phyloP scores from a whole-genome alignment of 148 eudicot genomes.

The Heliamphora exappendiculata region DNA sequence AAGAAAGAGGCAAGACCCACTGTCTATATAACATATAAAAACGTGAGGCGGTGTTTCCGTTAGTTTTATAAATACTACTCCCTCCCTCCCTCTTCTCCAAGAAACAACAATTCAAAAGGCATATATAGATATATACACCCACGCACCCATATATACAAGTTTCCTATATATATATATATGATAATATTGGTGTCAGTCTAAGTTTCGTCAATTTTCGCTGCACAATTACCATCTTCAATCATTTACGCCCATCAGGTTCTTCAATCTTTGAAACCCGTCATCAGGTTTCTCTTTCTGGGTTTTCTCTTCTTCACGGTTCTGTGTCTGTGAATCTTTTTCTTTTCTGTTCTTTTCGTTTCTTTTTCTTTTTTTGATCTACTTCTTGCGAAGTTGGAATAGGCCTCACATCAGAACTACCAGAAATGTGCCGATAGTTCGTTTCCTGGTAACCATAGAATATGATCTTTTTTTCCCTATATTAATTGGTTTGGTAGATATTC shows the following conservation, averaged over 20 bases:
- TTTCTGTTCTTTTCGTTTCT: too few relatives aligned
- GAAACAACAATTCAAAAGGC: background rate
- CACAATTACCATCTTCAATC: background rate
- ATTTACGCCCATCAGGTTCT: too few relatives aligned
- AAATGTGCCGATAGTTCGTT: background rate
- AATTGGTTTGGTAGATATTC: slow-evolving; percentile 7
- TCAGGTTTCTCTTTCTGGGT: background rate
- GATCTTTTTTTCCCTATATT: background rate
- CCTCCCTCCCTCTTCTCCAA: slow-evolving; percentile 7
- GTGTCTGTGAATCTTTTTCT: background rate
- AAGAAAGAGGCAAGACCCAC: background rate
- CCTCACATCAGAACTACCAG: background rate
- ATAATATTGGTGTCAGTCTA: background rate
- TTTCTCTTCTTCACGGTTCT: background rate
- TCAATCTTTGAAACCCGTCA: too few relatives aligned
- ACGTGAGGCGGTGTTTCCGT: slow-evolving; percentile 18
- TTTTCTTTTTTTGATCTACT: too few relatives aligned
- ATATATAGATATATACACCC: background rate
- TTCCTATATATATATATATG: too few relatives aligned
- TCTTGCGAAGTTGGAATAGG: background rate
- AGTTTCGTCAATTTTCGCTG: background rate
- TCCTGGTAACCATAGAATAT: background rate
- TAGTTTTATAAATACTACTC: background rate
- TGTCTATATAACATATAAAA: background rate
- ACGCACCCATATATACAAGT: background rate